These are phyloP conservation scores for Scytalidium lignicola DNA, from an alignment of 2,329 filamentous ascomycete species.

Conservation along the genomic window DNA sequence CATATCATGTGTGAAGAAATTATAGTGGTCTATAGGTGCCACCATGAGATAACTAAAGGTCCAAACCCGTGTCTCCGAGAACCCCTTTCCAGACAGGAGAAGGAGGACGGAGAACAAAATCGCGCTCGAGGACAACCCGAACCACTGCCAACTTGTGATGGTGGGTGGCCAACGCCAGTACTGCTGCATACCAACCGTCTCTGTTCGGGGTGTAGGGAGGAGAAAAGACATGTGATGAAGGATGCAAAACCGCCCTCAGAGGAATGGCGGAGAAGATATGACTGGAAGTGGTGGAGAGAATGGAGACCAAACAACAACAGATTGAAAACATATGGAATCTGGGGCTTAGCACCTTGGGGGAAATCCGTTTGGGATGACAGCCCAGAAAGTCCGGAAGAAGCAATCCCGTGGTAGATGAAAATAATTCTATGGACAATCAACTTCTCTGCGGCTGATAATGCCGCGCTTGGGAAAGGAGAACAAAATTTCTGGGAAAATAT, in stretches of 20 bases:
- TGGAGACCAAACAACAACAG: background rate
- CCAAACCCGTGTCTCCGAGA: background rate
- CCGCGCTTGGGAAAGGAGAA: no score
- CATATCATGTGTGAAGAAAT: background rate
- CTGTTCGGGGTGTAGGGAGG: background rate
- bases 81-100: background rate
- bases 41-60: background rate
- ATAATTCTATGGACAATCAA: no score
- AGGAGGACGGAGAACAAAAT: background rate
- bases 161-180: background rate
- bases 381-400: background rate
- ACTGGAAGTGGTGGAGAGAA: background rate
- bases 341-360: background rate
- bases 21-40: background rate
- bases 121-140: background rate
- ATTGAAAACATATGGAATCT: background rate
- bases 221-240: background rate
- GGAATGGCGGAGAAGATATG: background rate
- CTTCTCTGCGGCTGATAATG: no score
- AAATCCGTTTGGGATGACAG: background rate
- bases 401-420: background rate
- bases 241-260: background rate
- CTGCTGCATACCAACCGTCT: background rate
- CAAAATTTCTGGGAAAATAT: no score
- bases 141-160: background rate